Conservation (phyloP, 352 stramenopile genomes). For the Peronospora tabacina region DNA sequence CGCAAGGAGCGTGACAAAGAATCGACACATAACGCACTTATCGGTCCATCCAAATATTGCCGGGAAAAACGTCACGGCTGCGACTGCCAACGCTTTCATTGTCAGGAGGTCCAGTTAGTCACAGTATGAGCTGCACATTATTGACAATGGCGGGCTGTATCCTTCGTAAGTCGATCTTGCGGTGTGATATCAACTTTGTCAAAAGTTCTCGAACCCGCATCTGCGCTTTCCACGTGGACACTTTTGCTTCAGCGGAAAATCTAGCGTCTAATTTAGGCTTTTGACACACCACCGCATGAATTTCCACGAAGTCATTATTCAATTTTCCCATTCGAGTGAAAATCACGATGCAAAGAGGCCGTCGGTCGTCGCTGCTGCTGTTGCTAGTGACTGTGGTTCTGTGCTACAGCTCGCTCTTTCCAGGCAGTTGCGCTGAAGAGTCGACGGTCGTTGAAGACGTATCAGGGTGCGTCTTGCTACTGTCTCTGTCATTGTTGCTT, state of each 20-base stretch:
- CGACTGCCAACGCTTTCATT: conserved; percentile 18
- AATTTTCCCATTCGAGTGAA: conserved; percentile 9
- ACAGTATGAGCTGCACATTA: not conserved
- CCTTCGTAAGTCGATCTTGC: conserved; percentile 3
- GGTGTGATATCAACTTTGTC: not conserved
- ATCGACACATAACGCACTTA: conserved; percentile 22
- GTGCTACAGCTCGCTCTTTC: conserved; percentile 25
- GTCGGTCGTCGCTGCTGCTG: conserved; percentile 26
- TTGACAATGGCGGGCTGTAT: not conserved
- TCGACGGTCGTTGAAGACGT: conserved; percentile 36
- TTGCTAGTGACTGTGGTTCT: conserved; percentile 34
- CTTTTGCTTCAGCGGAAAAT: not conserved
- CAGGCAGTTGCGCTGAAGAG: conserved; percentile 25
- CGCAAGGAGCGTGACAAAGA: not conserved
- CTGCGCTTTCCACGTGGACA: conserved; percentile 7
- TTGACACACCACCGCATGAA: not conserved
- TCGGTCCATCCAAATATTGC: conserved; percentile 43
- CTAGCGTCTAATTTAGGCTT: too few relatives aligned
- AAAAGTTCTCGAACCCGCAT: conserved; percentile 24
- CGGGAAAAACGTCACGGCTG: conserved; percentile 12
- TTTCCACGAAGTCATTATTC: conserved; percentile 15
- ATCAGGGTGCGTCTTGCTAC: conserved; percentile 25
- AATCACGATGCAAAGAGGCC: conserved; percentile 13
- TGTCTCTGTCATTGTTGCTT: not conserved
- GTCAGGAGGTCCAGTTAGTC: conserved; percentile 7